These are phyloP conservation scores for Pythium graminicola DNA, from an alignment of 352 stramenopile species.

Conservation along the genomic window DNA sequence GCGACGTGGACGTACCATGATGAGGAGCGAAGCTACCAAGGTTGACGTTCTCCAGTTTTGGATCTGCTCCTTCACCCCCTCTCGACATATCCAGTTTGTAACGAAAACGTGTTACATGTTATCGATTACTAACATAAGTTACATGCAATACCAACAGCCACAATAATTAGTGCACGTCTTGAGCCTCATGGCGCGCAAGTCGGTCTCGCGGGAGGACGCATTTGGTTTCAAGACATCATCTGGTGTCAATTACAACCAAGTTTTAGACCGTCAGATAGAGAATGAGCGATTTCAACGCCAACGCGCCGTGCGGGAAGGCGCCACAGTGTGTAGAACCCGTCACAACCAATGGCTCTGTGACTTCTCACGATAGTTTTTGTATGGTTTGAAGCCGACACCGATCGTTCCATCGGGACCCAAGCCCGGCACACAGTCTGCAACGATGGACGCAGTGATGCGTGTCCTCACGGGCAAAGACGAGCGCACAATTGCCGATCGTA, in stretches of 20 bases:
- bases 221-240: slow-evolving; percentile 73
- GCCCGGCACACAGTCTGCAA: slow-evolving; percentile 44
- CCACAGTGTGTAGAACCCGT: slow-evolving; percentile 31
- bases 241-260: slow-evolving; percentile 77
- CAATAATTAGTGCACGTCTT: neutral
- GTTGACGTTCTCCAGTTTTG: no score
- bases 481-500: slow-evolving; percentile 90
- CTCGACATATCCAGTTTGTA: slow-evolving; percentile 9
- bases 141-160: slow-evolving; percentile 3
- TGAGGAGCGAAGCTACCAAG: no score
- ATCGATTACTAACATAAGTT: no score
- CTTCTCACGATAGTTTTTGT: neutral
- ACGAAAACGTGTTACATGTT: no score
- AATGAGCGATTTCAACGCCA: slow-evolving; percentile 79
- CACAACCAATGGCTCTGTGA: no score
- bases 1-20: slow-evolving; percentile 23
- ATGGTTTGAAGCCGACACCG: slow-evolving; percentile 13
- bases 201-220: slow-evolving; percentile 33
- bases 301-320: slow-evolving; percentile 39
- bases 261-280: slow-evolving; percentile 76
- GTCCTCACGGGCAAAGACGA: slow-evolving; percentile 91
- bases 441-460: slow-evolving; percentile 93
- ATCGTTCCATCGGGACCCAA: slow-evolving; percentile 10
- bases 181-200: slow-evolving; percentile 26
- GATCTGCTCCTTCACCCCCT: slow-evolving; percentile 21